Base-by-base conservation (phyloP, 768 basidiomycete species). In the Hemileccinum rubropunctum region DNA sequence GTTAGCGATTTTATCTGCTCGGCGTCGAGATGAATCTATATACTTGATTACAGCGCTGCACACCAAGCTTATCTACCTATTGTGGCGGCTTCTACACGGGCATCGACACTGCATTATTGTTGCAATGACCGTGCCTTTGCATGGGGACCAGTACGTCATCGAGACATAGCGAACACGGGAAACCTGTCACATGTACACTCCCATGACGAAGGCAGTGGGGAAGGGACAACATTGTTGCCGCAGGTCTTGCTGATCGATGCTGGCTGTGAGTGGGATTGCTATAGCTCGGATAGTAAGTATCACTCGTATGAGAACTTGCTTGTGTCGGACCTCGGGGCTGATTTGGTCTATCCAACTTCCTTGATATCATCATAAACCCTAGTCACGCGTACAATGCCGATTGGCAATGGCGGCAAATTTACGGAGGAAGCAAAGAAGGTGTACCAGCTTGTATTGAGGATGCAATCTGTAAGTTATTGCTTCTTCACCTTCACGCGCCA, bases 41-140 rank as follows among this genome's bases (percentile, higher is more conserved):
- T 34, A 1, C 7, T 47, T 21, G 30, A 20, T 23, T 35, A 9
- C 44, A 95, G 93, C 15, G 76, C 93, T 1, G 77, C 83, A 11
- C 88, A 88, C 45, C 92, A 95, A 70, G 91, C 94, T 0, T 98
- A 98, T 68, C 76, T 90, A 7, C 94, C 95, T 2, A 97, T 97
- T 46, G 89, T 94, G 3, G 95, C 95, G 1, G 85, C 88, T 0
- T 87, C 92, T 0, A 82, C 81, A 3, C 80, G 91, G 17, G 93
- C 94, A 4, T 86, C 91, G 1, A 97, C 92, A 0, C 73, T 98
- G 4, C 95, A 98, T 62, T 98, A 98, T 68, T 93, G 93, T 60
- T 94, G 91, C 72, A 97, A 95, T 61, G 90, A 94, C 64, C 80
- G 79, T 50, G 85, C 83, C 40, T 91, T 92, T 62, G 84, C 87